A percentile compares a stretch with the other conserved stretches of the same genome.
phyloP scores from a whole-genome alignment of 805 yeast species.

The Groenewaldozyma tartarivorans region DNA sequence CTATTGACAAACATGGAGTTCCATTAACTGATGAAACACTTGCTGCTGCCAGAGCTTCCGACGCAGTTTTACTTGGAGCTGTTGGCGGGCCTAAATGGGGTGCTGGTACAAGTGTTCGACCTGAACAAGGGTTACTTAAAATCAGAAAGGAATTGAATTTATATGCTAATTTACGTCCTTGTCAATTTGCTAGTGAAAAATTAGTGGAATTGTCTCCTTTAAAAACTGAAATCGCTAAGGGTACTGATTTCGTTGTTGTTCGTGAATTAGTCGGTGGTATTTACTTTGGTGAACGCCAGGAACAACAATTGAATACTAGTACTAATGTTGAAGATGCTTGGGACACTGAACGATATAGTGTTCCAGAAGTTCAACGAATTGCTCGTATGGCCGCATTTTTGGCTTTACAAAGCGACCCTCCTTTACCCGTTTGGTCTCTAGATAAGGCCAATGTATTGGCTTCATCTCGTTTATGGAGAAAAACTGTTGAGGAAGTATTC shows the following conservation, averaged over 20 bases:
- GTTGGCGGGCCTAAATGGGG: slow-evolving; percentile 99
- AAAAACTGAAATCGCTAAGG: slow-evolving; percentile 72
- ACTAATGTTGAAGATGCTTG: slow-evolving; percentile 78
- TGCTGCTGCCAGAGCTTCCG: slow-evolving; percentile 73
- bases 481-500: slow-evolving; percentile 79
- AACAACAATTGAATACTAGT: slow-evolving; percentile 41
- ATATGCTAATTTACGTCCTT: slow-evolving; percentile 95
- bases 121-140: slow-evolving; percentile 91
- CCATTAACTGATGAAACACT: slow-evolving; percentile 84
- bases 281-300: slow-evolving; percentile 91
- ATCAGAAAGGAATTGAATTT: slow-evolving; percentile 90
- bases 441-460: slow-evolving; percentile 98
- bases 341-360: slow-evolving; percentile 89
- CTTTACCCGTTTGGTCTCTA: slow-evolving; percentile 88
- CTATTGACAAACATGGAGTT: slow-evolving; percentile 91
- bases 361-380: slow-evolving; percentile 87
- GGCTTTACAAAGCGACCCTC: slow-evolving; percentile 90
- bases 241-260: slow-evolving; percentile 87
- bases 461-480: slow-evolving; percentile 92
- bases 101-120: slow-evolving; percentile 88
- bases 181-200: slow-evolving; percentile 81
- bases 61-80: slow-evolving; percentile 95
- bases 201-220: slow-evolving; percentile 82
- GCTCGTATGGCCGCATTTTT: slow-evolving; percentile 97
- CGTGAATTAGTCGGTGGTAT: slow-evolving; percentile 98